phyloP scores from a whole-genome alignment of 2,329 filamentous ascomycete species.

The Trichoderma citrinoviride region DNA sequence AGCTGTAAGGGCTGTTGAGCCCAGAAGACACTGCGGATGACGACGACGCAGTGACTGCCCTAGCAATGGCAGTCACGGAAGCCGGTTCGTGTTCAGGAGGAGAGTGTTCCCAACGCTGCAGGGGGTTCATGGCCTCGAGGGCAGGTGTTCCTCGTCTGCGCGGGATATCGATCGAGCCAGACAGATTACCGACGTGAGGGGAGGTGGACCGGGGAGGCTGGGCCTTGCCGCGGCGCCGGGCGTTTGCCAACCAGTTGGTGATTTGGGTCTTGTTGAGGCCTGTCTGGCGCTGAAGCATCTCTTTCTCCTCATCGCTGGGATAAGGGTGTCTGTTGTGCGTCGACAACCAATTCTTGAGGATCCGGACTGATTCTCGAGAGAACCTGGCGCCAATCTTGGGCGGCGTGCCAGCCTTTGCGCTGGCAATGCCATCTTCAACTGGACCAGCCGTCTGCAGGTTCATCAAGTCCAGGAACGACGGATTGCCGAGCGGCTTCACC shows the following conservation, averaged over 20 bases:
- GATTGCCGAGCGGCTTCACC: conserved; percentile 28
- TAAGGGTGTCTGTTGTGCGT: conserved; percentile 81
- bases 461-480: conserved; percentile 32
- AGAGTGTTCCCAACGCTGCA: conserved; percentile 45
- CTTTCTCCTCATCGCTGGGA: conserved; percentile 83
- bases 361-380: conserved; percentile 73
- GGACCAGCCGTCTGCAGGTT: conserved; percentile 18
- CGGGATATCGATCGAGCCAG: conserved; percentile 71
- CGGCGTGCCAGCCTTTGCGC: conserved; percentile 30
- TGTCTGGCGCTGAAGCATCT: conserved; percentile 72
- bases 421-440: conserved; percentile 6
- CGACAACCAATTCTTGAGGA: conserved; percentile 81
- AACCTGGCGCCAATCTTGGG: conserved; percentile 73
- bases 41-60: conserved; percentile 54
- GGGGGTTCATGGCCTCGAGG: conserved; percentile 34
- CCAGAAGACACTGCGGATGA: conserved; percentile 51
- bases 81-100: conserved; percentile 60
- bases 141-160: conserved; percentile 55
- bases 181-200: conserved; percentile 61
- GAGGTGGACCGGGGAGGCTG: conserved; percentile 66
- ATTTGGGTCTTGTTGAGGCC: conserved; percentile 82
- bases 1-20: conserved; percentile 56
- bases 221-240: conserved; percentile 77
- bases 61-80: conserved; percentile 56
- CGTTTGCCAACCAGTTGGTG: conserved; percentile 89